phyloP scores from a whole-genome alignment of 2,329 filamentous ascomycete species.

The Magnaporthales sp. region DNA sequence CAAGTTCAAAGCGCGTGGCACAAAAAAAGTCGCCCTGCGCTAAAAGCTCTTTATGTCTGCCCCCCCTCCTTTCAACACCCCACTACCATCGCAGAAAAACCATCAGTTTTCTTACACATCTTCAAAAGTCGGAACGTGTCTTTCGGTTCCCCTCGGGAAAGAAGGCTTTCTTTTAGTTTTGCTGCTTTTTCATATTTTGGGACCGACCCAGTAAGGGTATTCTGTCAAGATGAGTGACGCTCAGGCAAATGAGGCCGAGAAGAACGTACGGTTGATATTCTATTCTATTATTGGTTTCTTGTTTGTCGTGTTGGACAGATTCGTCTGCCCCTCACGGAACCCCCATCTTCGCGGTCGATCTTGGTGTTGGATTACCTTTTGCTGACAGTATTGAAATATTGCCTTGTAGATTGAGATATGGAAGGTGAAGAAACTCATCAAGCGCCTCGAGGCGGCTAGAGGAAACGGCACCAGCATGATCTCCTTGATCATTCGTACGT shows the following conservation, averaged over 20 bases:
- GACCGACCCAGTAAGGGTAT: background rate
- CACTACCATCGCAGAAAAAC: background rate
- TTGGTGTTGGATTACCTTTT: slow-evolving; percentile 1
- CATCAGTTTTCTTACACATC: background rate
- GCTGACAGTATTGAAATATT: slow-evolving; percentile 2
- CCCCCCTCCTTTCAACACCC: background rate
- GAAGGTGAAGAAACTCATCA: slow-evolving; percentile 99
- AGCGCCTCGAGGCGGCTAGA: slow-evolving; percentile 90
- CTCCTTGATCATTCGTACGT: slow-evolving; percentile 93
- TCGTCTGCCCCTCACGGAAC: slow-evolving; percentile 3
- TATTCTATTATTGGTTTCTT: background rate
- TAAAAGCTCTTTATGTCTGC: background rate
- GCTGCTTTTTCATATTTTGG: background rate
- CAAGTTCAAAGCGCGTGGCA: background rate
- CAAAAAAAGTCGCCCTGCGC: background rate
- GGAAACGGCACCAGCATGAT: slow-evolving; percentile 99
- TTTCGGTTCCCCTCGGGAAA: background rate
- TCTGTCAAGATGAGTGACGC: slow-evolving; percentile 68
- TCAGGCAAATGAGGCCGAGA: slow-evolving; percentile 89
- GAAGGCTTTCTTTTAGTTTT: background rate
- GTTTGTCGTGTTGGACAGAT: background rate
- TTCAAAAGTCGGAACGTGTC: background rate
- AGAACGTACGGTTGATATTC: slow-evolving; percentile 57
- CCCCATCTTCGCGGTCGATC: slow-evolving; percentile 9
- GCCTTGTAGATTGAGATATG: slow-evolving; percentile 59